A percentile compares a stretch with the other conserved stretches of the same genome.
These are phyloP conservation scores for Coemansia sp. DNA, from an alignment of 192 early-diverging fungal genomes.

Conservation along the genomic window DNA sequence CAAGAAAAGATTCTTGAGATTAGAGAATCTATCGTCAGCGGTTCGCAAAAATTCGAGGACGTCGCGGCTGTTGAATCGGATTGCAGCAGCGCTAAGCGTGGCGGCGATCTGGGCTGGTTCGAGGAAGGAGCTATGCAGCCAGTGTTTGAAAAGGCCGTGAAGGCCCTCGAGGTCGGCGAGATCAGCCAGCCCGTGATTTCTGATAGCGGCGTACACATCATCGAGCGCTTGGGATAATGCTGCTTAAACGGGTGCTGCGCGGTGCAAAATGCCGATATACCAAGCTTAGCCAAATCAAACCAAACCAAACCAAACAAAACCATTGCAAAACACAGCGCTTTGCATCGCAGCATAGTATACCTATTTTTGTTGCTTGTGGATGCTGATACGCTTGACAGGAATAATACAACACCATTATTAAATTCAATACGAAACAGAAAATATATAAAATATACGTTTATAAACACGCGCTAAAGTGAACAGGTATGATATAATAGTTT, in stretches of 20 bases:
- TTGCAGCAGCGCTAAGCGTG: constrained; percentile 84
- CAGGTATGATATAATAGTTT: constrained; percentile 1
- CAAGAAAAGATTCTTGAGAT: constrained; percentile 63
- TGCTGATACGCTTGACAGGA: too few relatives aligned
- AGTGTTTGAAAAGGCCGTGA: constrained; percentile 85
- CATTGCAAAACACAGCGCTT: too few relatives aligned
- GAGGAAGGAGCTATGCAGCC: constrained; percentile 87
- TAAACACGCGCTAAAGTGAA: neutral
- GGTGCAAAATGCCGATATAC: too few relatives aligned
- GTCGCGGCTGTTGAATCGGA: constrained; percentile 81
- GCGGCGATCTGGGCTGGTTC: constrained; percentile 89
- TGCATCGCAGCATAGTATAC: too few relatives aligned
- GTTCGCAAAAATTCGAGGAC: constrained; percentile 61
- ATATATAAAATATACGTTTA: neutral
- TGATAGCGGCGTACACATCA: constrained; percentile 92
- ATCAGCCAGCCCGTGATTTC: constrained; percentile 77
- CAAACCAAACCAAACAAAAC: too few relatives aligned
- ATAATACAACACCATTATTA: too few relatives aligned
- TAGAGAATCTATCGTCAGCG: constrained; percentile 61
- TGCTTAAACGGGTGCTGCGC: too few relatives aligned
- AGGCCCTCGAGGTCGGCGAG: constrained; percentile 79
- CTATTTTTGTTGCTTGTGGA: too few relatives aligned
- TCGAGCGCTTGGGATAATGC: constrained; percentile 78
- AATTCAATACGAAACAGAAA: constrained; percentile 7
- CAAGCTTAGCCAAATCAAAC: too few relatives aligned